Evolutionary conservation across 2,329 filamentous ascomycete genomes (phyloP), one percentile per base, ranked within the genome.

Genomic region (Domatiomyces catenatus): DNA sequence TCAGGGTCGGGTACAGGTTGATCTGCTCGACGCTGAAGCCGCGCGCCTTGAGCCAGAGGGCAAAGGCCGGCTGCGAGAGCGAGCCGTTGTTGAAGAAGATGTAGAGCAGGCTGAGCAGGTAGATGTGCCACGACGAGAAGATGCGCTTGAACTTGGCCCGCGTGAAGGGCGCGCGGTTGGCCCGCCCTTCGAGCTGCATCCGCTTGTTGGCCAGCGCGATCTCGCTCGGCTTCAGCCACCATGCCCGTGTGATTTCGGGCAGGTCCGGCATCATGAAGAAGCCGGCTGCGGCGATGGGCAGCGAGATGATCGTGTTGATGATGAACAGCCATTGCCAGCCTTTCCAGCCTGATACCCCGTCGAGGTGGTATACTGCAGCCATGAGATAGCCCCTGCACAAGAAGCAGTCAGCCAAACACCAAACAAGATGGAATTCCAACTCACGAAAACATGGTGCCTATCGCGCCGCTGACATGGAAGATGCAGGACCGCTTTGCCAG

Each of bases 61-160:
- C 71, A 55, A 83, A 83, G 0, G 75, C 71, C 0, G 80, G 79
- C 60, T 77, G 74, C 59, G 17, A 68, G 67, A 1, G 68, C 66
- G 1, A 50, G 1, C 73, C 77, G 57, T 84, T 83, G 63, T 80
- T 81, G 67, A 82, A 83, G 43, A 75, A 72, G 59, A 83, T 70
- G 60, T 83, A 84, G 1, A 82, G 63, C 0, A 76, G 50, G 0
- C 71, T 72, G 2, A 84, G 65, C 0, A 74, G 56, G 50, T 80
- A 84, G 1, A 84, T 76, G 54, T 80, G 80, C 80, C 81, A 84
- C 5, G 74, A 76, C 0, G 70, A 69, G 51, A 83, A 75, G 17
- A 83, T 82, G 57, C 74, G 76, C 62, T 70, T 71, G 42, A 83
- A 58, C 63, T 80, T 82, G 2, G 64, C 60, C 48, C 64, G 67